Evolutionary conservation across 306 rosid genomes (phyloP).

Genomic region (Oxytropis ochrocephala): DNA sequence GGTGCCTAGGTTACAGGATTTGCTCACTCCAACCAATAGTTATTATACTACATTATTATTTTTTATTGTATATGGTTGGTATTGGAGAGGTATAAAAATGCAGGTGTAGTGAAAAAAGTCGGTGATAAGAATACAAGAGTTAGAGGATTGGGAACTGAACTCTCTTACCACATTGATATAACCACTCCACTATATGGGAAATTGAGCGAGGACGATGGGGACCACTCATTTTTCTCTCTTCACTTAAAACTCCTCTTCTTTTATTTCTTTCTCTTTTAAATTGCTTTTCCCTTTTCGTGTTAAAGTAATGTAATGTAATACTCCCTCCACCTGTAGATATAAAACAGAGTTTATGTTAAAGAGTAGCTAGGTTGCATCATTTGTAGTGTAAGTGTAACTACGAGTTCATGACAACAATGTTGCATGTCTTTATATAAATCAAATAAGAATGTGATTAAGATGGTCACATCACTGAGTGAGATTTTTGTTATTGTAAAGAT

Average conservation of each 20-base stretch:
- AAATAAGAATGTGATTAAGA: background rate
- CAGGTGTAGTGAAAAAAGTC: slow-evolving; percentile 19
- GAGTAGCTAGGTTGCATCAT: background rate
- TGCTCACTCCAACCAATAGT: too few species aligned
- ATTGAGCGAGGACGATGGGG: slow-evolving; percentile 40
- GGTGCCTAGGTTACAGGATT: too few species aligned
- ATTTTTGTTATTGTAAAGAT: slow-evolving; percentile 20
- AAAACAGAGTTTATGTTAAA: slow-evolving; percentile 2
- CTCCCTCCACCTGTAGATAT: background rate
- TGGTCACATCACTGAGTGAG: background rate
- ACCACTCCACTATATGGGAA: slow-evolving; percentile 33
- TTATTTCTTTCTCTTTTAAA: background rate
- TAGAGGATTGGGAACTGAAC: slow-evolving; percentile 36
- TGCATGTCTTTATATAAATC: background rate
- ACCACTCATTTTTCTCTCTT: slow-evolving; percentile 13
- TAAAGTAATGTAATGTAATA: background rate
- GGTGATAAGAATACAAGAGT: slow-evolving; percentile 51
- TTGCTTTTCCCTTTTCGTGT: slow-evolving; percentile 1
- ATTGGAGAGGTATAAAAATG: too few species aligned
- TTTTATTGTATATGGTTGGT: too few species aligned
- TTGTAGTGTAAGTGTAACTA: background rate
- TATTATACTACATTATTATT: too few species aligned
- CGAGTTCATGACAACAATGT: too few species aligned
- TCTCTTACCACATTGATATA: slow-evolving; percentile 32
- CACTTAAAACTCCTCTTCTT: background rate